phyloP scores from a whole-genome alignment of 108 stramenopile species.

The Fistulifera solaris region DNA sequence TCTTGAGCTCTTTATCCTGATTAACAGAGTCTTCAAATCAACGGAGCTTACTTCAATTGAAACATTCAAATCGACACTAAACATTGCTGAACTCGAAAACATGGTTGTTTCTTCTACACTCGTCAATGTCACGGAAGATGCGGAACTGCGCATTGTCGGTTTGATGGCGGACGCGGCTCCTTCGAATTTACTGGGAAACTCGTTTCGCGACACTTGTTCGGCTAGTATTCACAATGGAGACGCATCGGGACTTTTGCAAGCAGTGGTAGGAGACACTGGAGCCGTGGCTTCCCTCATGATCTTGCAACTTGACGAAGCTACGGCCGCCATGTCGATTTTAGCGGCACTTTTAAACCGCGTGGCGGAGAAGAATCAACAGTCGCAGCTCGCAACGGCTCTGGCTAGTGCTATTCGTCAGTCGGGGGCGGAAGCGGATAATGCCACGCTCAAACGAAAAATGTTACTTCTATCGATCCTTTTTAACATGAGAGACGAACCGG shows the following conservation, averaged over 20 bases:
- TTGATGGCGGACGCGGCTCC: conserved; percentile 41
- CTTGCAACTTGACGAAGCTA: conserved; percentile 41
- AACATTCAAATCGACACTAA: too few species aligned
- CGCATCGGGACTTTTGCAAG: conserved; percentile 44
- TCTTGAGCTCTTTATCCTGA: too few species aligned
- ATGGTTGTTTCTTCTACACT: conserved; percentile 53
- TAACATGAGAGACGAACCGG: conserved; percentile 57
- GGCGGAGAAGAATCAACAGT: conserved; percentile 13
- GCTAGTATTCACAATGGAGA: conserved; percentile 42
- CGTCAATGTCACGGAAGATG: conserved; percentile 75
- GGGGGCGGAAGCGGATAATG: conserved; percentile 18
- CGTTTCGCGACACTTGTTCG: conserved; percentile 27
- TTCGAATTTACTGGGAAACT: conserved; percentile 17
- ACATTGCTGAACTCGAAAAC: not conserved
- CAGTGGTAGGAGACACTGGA: conserved; percentile 35
- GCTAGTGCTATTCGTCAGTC: not conserved
- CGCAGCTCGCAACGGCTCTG: not conserved
- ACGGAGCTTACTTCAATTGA: too few species aligned
- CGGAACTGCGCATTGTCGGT: conserved; percentile 66
- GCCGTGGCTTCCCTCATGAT: conserved; percentile 41
- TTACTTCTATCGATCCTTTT: conserved; percentile 48
- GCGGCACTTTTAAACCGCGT: conserved; percentile 62
- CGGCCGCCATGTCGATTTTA: conserved; percentile 53
- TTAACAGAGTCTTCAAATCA: too few species aligned
- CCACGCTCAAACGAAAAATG: conserved; percentile 19